A percentile compares a stretch with the other conserved stretches of the same genome.
phyloP scores from a whole-genome alignment of 2,329 filamentous ascomycete species.

The Dactylellina leptospora region DNA sequence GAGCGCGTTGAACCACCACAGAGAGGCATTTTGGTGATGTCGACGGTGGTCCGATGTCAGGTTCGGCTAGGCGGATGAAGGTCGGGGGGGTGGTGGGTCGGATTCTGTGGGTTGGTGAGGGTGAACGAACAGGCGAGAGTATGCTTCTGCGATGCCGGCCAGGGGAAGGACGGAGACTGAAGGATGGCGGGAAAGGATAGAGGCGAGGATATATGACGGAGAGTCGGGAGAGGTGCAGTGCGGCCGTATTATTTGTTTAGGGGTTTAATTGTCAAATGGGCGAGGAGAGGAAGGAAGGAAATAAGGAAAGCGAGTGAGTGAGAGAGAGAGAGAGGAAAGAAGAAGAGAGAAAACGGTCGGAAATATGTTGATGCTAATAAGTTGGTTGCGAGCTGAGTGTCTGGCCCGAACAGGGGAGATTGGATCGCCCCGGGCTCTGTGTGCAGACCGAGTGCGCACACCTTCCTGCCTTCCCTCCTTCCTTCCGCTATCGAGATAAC shows the following conservation, averaged over 20 bases:
- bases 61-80: constrained; percentile 1
- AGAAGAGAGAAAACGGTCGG: background rate
- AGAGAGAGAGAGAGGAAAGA: background rate
- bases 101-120: too few species aligned
- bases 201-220: background rate
- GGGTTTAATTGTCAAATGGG: background rate
- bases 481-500: too few species aligned
- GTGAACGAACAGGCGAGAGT: background rate
- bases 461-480: too few species aligned
- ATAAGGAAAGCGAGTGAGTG: background rate
- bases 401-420: constrained; percentile 5
- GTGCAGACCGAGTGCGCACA: too few species aligned
- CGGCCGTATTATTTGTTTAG: too few species aligned
- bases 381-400: constrained; percentile 38
- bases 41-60: background rate
- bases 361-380: background rate
- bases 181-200: background rate
- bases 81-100: background rate
- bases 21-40: constrained; percentile 63
- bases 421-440: background rate
- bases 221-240: too few species aligned
- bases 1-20: constrained; percentile 69
- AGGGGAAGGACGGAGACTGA: background rate
- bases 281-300: background rate
- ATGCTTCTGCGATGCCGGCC: constrained; percentile 9